Percentiles rank a stretch among this genome's conserved stretches.
These are phyloP conservation scores for Diophrys sp. DNA, from an alignment of 73 alveolate species.

Conservation along the genomic window DNA sequence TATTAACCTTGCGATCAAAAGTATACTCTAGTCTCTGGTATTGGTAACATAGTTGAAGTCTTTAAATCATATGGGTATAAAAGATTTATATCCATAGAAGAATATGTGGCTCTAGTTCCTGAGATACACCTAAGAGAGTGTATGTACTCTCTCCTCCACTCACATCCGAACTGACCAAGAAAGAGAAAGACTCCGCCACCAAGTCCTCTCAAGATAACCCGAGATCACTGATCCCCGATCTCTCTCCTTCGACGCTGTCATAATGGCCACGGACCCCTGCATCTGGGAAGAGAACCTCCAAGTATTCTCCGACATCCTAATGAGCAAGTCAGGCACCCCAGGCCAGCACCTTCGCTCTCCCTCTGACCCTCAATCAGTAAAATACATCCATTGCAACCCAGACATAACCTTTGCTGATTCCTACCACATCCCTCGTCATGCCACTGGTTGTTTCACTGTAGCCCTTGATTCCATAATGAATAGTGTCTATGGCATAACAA, in stretches of 20 bases:
- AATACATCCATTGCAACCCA: conserved; percentile 27
- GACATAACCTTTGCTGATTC: conserved; percentile 41
- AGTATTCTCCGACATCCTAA: conserved; percentile 25
- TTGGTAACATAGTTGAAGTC: conserved; percentile 52
- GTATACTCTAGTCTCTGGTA: conserved; percentile 60
- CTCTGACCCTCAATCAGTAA: conserved; percentile 29
- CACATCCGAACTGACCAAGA: not conserved
- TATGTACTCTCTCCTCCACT: conserved; percentile 14
- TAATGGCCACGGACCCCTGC: not conserved
- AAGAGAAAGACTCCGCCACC: not conserved
- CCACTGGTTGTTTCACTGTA: conserved; percentile 55
- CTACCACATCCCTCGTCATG: conserved; percentile 50
- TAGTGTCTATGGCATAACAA: conserved; percentile 20
- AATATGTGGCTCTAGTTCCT: conserved; percentile 54
- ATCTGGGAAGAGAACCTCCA: conserved; percentile 19
- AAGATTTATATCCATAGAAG: conserved; percentile 56
- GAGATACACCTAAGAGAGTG: too few species aligned
- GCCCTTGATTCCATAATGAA: conserved; percentile 32
- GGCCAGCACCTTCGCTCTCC: not conserved
- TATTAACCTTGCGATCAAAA: conserved; percentile 28
- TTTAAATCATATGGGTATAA: conserved; percentile 59
- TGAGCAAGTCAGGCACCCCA: conserved; percentile 16
- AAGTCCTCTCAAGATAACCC: not conserved
- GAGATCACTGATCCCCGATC: not conserved
- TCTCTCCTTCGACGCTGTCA: not conserved